Evolutionary conservation across 441 rosid species (phyloP).

Genomic region (Corymbia calophylla): DNA sequence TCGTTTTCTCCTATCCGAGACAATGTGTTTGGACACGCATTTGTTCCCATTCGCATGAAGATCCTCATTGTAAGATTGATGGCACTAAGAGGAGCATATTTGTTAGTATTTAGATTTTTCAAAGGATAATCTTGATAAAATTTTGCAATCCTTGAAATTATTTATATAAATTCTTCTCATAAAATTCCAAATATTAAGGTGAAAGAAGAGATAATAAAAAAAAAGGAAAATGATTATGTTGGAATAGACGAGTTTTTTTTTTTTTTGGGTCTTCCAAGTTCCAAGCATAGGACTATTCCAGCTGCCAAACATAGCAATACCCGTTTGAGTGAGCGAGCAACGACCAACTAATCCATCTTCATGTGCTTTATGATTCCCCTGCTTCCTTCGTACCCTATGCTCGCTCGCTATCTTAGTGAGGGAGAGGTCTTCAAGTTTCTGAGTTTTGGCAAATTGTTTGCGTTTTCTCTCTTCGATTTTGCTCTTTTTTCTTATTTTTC

Average conservation of each 20-base stretch:
- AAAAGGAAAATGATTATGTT: neutral
- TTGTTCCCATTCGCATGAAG: neutral
- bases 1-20: neutral
- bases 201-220: neutral
- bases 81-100: neutral
- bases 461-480: neutral
- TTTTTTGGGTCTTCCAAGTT: neutral
- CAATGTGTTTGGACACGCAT: neutral
- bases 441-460: neutral
- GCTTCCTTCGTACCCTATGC: neutral
- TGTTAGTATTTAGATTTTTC: neutral
- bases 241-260: neutral
- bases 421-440: neutral
- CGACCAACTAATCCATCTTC: neutral
- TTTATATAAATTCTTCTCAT: neutral
- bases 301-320: neutral
- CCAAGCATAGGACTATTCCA: neutral
- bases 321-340: neutral
- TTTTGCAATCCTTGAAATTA: neutral
- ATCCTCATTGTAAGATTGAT: neutral
- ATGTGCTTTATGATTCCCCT: slow-evolving; percentile 11
- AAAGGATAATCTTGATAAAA: neutral
- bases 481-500: slow-evolving; percentile 3
- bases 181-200: neutral
- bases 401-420: neutral